Evolutionary conservation across 2,329 filamentous ascomycete genomes (phyloP).

Genomic region (Aspergillus nomiae): DNA sequence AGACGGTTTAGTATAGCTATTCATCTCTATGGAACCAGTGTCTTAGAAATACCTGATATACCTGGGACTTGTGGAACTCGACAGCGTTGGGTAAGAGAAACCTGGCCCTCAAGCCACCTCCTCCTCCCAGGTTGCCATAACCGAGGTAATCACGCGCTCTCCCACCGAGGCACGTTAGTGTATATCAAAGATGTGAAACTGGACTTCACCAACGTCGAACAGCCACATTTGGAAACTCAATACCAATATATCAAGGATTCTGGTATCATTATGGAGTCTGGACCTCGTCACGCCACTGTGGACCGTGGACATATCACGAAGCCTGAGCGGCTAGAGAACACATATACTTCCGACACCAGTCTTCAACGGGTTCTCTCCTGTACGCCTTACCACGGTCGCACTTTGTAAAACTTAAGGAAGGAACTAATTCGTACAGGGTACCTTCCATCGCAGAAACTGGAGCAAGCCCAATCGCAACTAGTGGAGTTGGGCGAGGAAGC

Average conservation of each 20-base stretch:
- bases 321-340: slow-evolving; percentile 55
- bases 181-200: neutral
- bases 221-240: neutral
- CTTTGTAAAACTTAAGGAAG: neutral
- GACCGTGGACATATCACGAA: slow-evolving; percentile 59
- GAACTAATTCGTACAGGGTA: slow-evolving; percentile 19
- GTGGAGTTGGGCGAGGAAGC: slow-evolving; percentile 33
- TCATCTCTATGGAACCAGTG: neutral
- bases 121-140: neutral
- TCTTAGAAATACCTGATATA: no score
- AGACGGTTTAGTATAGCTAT: neutral
- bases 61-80: neutral
- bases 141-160: neutral
- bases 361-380: slow-evolving; percentile 56
- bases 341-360: slow-evolving; percentile 58
- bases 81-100: neutral
- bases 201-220: no score
- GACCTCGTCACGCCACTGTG: slow-evolving; percentile 33
- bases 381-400: slow-evolving; percentile 30
- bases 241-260: neutral
- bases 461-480: slow-evolving; percentile 47
- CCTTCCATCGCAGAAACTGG: slow-evolving; percentile 57
- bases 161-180: neutral
- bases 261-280: neutral
- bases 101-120: neutral